phyloP scores from a whole-genome alignment of 2,329 filamentous ascomycete genomes.

The Neofusicoccum umdonicola region DNA sequence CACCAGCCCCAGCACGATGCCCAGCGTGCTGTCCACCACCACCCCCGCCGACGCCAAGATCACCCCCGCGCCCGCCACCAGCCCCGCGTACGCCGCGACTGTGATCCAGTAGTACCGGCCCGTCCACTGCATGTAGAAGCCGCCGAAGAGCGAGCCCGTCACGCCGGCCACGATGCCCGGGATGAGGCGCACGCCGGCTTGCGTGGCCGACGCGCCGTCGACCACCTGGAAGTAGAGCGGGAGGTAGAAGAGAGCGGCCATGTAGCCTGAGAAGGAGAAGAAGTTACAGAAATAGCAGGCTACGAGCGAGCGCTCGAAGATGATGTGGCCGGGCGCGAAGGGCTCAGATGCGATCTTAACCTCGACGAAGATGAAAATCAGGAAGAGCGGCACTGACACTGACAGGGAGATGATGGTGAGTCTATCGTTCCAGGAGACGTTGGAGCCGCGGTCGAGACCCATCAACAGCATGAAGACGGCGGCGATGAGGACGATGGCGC shows the following conservation, averaged over 20 bases:
- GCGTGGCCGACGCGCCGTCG: slow-evolving; percentile 60
- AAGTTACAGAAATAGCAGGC: slow-evolving; percentile 71
- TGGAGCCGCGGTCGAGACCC: slow-evolving; percentile 71
- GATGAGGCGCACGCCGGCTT: slow-evolving; percentile 64
- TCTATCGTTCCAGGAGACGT: slow-evolving; percentile 63
- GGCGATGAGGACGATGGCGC: slow-evolving; percentile 63
- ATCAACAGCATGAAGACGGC: slow-evolving; percentile 66
- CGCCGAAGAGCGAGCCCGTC: slow-evolving; percentile 61
- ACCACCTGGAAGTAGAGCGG: slow-evolving; percentile 77
- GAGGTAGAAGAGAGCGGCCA: slow-evolving; percentile 67
- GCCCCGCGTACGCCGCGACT: slow-evolving; percentile 52
- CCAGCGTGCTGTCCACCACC: slow-evolving; percentile 47
- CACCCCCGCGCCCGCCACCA: slow-evolving; percentile 55
- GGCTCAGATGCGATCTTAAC: slow-evolving; percentile 65
- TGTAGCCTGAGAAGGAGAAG: slow-evolving; percentile 62
- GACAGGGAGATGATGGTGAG: slow-evolving; percentile 59
- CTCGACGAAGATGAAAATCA: slow-evolving; percentile 68
- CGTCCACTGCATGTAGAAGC: slow-evolving; percentile 66
- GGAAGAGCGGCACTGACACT: slow-evolving; percentile 58
- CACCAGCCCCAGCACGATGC: slow-evolving; percentile 58
- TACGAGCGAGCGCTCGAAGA: slow-evolving; percentile 65
- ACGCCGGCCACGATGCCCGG: slow-evolving; percentile 65
- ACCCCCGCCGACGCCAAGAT: slow-evolving; percentile 59
- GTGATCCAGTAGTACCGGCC: slow-evolving; percentile 72
- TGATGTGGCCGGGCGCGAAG: slow-evolving; percentile 72